Base-by-base conservation (phyloP, 768 basidiomycete species). In the Phlebiopsis flavidoalba region DNA sequence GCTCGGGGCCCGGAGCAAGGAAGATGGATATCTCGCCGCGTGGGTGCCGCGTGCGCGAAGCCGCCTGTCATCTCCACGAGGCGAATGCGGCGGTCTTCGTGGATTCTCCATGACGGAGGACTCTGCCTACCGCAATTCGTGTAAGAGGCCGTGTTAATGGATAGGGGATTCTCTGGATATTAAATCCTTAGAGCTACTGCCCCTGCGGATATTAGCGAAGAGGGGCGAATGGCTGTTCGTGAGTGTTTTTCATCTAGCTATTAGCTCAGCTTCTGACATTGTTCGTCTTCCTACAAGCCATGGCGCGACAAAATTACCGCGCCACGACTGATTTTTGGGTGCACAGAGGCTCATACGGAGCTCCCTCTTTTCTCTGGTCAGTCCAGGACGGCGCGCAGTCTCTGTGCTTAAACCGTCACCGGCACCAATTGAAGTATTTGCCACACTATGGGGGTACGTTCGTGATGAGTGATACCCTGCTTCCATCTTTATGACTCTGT, bases 1-100 rank as follows among this genome's bases (percentile, higher is more conserved):
- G 40, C 40, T 17, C 12, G 12, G 40, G 40, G 40, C 17, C 12
- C 40, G 40, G 40, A 8, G 40, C 40, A 43, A 3, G 40, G 40
- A 43, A 43, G 40, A 43, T 43, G 40, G 40, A 43, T 43, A 43
- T 12, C 40, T 43, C 4, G 37, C 54, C 54, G 54, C 54, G 54
- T 55, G 54, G 37, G 36, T 45, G 14, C 37, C 54, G 54, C 54
- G 54, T 55, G 54, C n/a, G 48, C 52, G 26, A 24, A 17, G 50
- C 50, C 26, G 19, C 19, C 19, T n/a, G 48, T 21, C 24, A 11
- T 31, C 50, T 10, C 5, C 50, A 52, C 6, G 50, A 52, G 31
- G 31, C 50, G 50, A n/a, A 24, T 22, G 50, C 50, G 24, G 50
- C 10, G 31, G 21, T 17, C 40, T 43, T 12, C 10, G 40, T 17